phyloP scores from a whole-genome alignment of 2,329 filamentous ascomycete genomes.

The Aspergillus japonicus region DNA sequence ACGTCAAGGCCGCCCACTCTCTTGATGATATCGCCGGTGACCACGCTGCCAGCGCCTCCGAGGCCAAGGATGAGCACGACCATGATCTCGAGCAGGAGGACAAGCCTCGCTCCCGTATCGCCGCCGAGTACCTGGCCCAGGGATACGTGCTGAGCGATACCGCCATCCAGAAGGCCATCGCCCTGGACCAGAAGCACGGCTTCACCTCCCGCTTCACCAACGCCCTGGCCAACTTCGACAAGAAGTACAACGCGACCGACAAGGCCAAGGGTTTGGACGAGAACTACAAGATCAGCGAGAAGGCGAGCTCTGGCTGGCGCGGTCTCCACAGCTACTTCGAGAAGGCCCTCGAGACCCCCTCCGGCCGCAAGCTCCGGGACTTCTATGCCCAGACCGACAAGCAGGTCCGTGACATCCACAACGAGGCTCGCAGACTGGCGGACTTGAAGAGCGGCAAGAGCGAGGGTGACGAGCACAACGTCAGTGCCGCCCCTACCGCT shows the following conservation, averaged over 20 bases:
- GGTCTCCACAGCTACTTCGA: slow-evolving; percentile 89
- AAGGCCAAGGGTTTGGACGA: slow-evolving; percentile 80
- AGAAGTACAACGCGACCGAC: slow-evolving; percentile 83
- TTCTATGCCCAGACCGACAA: slow-evolving; percentile 85
- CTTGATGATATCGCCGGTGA: slow-evolving; percentile 63
- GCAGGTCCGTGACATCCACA: slow-evolving; percentile 92
- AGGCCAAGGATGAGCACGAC: slow-evolving; percentile 53
- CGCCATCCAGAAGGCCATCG: slow-evolving; percentile 78
- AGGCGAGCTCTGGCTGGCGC: slow-evolving; percentile 64
- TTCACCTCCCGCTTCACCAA: slow-evolving; percentile 76
- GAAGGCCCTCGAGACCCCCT: slow-evolving; percentile 82
- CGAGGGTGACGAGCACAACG: slow-evolving; percentile 35
- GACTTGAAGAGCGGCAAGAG: slow-evolving; percentile 69
- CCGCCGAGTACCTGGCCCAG: slow-evolving; percentile 94
- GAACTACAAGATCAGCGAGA: slow-evolving; percentile 76
- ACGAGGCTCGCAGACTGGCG: slow-evolving; percentile 82
- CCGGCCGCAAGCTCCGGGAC: slow-evolving; percentile 78
- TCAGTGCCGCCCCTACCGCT: slow-evolving; percentile 18
- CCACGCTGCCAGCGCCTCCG: slow-evolving; percentile 56
- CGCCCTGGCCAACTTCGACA: slow-evolving; percentile 74
- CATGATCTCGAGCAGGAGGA: slow-evolving; percentile 88
- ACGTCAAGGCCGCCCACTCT: slow-evolving; percentile 71
- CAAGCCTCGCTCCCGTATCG: slow-evolving; percentile 89
- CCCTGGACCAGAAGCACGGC: slow-evolving; percentile 86
- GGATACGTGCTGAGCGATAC: slow-evolving; percentile 80